Base-by-base conservation (phyloP, 75 land plant genomes). In the Cupressus sempervirens region DNA sequence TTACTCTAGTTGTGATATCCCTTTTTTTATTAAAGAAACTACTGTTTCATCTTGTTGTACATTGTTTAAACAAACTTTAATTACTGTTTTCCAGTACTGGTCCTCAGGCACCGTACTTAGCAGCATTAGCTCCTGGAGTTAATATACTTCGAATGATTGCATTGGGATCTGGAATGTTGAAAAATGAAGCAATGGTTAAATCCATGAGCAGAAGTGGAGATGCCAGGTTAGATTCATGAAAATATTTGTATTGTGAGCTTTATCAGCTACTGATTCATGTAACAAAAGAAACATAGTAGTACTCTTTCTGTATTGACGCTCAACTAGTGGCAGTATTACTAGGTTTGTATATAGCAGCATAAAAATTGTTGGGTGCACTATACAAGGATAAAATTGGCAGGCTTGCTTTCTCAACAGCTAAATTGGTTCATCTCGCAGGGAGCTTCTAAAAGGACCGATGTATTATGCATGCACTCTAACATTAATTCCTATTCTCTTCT, bases 171-270 rank as follows among this genome's bases (percentile, higher is more conserved):
- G 98, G 99, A 38, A 83, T 98, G 41, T 88, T 81, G 94, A 91
- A 89, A 83, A 93, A 94, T 91, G 95, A 96, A 45, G 93, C 93
- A 53, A 87, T 92, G 38, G 95, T 98, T 41, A 94, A 96, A 90
- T 93, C 99, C 7, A 93, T 98, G 85, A 94, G 91, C 90, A 92
- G 99, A 90, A 82, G 72, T 72, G 99, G 99, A 83, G 90, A 96
- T 86, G 70, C 89, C 88, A 96, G 98, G 99, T 98, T 86, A 82
- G 29, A 79, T 41, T 84, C 32, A 83, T 53, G 29, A 26, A 77
- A 41, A 41, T 26, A 11, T 26, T 43, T 43, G 48, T 26, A 77
- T 15, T 43, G 9, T 77, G 46, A 36, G 16, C 9, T 67, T 9
- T 20, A n/a, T 34, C 41, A 76, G 11, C 41, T 70, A 41, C n/a